phyloP scores from a whole-genome alignment of 192 early-diverging fungal species.

The Linnemannia zychae region DNA sequence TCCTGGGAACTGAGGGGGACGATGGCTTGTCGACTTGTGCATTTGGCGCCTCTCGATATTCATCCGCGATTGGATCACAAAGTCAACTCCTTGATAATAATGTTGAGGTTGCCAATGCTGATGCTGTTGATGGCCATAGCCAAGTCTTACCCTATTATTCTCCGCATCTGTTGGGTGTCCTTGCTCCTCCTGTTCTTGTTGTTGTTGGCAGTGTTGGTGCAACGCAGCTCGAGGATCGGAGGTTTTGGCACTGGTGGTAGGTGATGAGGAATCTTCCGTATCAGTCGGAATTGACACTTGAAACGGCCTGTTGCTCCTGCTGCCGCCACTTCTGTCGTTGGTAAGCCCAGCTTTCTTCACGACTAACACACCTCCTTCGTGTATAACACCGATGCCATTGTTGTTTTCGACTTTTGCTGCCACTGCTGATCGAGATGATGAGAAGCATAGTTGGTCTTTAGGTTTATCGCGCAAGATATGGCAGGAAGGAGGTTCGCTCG shows the following conservation, averaged over 20 bases:
- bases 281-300: background rate
- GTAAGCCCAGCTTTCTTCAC: background rate
- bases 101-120: no score
- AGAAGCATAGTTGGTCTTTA: background rate
- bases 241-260: background rate
- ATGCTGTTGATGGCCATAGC: no score
- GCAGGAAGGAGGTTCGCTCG: background rate
- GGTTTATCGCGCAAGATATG: background rate
- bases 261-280: background rate
- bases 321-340: background rate
- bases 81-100: background rate
- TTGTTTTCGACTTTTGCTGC: background rate
- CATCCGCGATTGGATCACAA: background rate
- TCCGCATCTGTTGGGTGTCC: background rate
- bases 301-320: background rate
- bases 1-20: background rate
- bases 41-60: background rate
- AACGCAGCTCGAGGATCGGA: background rate
- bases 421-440: background rate
- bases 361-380: background rate
- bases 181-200: background rate
- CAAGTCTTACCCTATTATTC: background rate
- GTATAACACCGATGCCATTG: background rate
- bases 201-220: background rate
- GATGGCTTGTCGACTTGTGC: background rate